Conservation (phyloP, 495 filamentous ascomycete species). For the Tetracladium setigerum region DNA sequence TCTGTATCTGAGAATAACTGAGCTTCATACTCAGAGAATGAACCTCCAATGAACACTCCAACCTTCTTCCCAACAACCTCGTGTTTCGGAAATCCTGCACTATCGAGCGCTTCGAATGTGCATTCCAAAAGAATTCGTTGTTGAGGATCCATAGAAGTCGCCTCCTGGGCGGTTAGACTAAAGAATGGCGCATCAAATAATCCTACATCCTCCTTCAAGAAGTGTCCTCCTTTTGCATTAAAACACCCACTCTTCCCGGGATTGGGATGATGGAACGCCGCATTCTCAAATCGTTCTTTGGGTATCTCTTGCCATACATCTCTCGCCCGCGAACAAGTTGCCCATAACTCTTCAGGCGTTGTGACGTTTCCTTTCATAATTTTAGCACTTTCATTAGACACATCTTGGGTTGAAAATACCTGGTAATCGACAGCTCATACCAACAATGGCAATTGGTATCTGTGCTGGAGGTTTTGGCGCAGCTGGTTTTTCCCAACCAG, state of each 20-base stretch:
- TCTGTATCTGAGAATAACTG: slow-evolving; percentile 1
- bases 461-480: slow-evolving; percentile 16
- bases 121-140: slow-evolving; percentile 47
- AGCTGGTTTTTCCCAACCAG: slow-evolving; percentile 14
- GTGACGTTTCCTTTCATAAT: slow-evolving; percentile 29
- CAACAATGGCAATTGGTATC: slow-evolving; percentile 52
- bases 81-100: slow-evolving; percentile 35
- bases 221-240: slow-evolving; percentile 28
- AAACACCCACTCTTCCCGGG: slow-evolving; percentile 26
- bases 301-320: slow-evolving; percentile 34
- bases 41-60: slow-evolving; percentile 34
- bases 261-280: slow-evolving; percentile 44
- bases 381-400: neutral
- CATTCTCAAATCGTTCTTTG: slow-evolving; percentile 35
- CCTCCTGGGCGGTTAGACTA: slow-evolving; percentile 48
- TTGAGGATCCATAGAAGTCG: slow-evolving; percentile 50
- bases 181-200: slow-evolving; percentile 54
- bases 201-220: slow-evolving; percentile 43
- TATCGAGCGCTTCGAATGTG: slow-evolving; percentile 50
- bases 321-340: slow-evolving; percentile 37
- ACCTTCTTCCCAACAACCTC: slow-evolving; percentile 27
- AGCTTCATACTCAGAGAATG: slow-evolving; percentile 16
- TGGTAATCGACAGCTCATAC: slow-evolving; percentile 55
- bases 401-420: slow-evolving; percentile 22
- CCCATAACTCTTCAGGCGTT: slow-evolving; percentile 47